Percentiles rank a stretch among this genome's conserved stretches.
Evolutionary conservation across 805 yeast genomes (phyloP).

Genomic region (Candida silvicultrix): DNA sequence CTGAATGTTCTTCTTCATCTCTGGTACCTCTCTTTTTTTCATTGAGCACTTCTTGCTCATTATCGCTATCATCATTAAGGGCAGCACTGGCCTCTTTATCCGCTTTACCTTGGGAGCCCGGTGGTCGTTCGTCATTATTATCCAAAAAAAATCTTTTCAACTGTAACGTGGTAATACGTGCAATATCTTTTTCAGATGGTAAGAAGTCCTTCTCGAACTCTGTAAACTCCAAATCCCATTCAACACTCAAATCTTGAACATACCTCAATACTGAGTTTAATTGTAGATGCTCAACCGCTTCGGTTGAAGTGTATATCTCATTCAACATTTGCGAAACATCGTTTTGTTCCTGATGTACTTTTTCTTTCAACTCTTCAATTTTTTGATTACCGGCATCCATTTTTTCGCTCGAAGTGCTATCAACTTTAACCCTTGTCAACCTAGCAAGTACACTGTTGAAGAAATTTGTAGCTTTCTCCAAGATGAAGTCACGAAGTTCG

Average conservation of each 20-base stretch:
- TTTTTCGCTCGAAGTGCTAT: conserved; percentile 64
- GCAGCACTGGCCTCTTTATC: conserved; percentile 9
- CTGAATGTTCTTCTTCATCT: background rate
- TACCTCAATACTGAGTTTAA: conserved; percentile 64
- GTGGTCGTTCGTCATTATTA: conserved; percentile 25
- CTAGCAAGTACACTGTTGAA: conserved; percentile 70
- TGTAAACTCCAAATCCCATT: conserved; percentile 81
- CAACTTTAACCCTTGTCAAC: conserved; percentile 67
- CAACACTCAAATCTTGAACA: conserved; percentile 75
- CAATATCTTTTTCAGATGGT: conserved; percentile 91
- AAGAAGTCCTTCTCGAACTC: conserved; percentile 73
- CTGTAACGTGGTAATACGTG: conserved; percentile 85
- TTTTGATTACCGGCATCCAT: conserved; percentile 60
- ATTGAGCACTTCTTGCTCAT: background rate
- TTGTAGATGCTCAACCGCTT: conserved; percentile 60
- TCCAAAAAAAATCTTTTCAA: conserved; percentile 68
- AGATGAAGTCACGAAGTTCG: conserved; percentile 50
- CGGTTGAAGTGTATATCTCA: conserved; percentile 45
- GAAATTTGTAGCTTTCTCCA: conserved; percentile 47
- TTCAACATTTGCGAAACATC: conserved; percentile 39
- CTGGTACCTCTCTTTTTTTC: background rate
- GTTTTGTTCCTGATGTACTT: conserved; percentile 44
- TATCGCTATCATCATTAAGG: conserved; percentile 5
- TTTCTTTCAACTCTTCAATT: conserved; percentile 50
- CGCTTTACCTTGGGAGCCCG: conserved; percentile 10